A percentile compares a stretch with the other conserved stretches of the same genome.
These are phyloP conservation scores for Barbarea vulgaris DNA, from an alignment of 345 rosid species.

Conservation along the genomic window DNA sequence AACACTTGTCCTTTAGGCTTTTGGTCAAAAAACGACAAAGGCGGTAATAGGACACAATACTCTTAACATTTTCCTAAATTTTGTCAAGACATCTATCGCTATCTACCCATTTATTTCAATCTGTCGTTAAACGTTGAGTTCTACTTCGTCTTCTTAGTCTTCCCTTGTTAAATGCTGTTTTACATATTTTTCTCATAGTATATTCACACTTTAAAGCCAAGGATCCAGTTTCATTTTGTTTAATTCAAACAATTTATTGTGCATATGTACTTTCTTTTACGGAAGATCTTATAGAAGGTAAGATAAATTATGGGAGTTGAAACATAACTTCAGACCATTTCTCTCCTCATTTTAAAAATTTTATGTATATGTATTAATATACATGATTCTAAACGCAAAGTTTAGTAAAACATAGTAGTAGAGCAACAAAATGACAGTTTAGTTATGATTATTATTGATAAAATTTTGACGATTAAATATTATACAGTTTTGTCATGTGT, in stretches of 20 bases:
- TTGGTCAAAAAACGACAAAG: constrained; percentile 37
- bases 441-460: not conserved
- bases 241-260: not conserved
- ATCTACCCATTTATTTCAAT: not conserved
- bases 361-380: not conserved
- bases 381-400: not conserved
- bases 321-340: not conserved
- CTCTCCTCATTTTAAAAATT: not conserved
- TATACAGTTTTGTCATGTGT: constrained; percentile 1
- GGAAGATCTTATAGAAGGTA: not conserved
- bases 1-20: constrained; percentile 31
- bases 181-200: not conserved
- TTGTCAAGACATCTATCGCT: not conserved
- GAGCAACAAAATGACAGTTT: not conserved
- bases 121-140: not conserved
- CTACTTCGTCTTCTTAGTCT: constrained; percentile 2
- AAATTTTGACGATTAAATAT: not conserved
- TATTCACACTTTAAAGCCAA: not conserved
- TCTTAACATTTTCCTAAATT: not conserved
- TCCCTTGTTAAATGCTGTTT: constrained; percentile 19
- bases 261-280: not conserved
- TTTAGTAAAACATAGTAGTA: not conserved
- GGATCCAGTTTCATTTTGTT: not conserved
- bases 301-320: not conserved
- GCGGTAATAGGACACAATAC: not conserved